These are phyloP conservation scores for Biscogniauxia mediterranea DNA, from an alignment of 2,329 filamentous ascomycete genomes.

Conservation along the genomic window DNA sequence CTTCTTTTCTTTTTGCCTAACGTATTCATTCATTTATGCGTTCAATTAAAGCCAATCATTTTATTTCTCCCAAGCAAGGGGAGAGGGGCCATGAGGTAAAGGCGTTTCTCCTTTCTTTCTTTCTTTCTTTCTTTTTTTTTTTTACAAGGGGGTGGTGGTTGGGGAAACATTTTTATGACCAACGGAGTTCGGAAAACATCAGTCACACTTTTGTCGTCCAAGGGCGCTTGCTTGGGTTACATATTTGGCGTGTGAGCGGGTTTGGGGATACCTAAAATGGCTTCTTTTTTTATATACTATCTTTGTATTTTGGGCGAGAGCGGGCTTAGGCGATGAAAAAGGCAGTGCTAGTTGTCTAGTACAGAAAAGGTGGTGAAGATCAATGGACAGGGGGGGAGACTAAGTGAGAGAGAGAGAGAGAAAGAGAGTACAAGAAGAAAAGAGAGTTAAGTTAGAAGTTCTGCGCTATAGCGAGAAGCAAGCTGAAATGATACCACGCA, in stretches of 20 bases:
- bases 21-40: slow-evolving; percentile 9
- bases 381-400: no score
- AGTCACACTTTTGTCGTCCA: not conserved
- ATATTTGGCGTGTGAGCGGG: not conserved
- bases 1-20: slow-evolving; percentile 4
- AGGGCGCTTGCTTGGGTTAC: not conserved
- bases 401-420: no score
- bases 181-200: not conserved
- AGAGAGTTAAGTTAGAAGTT: not conserved
- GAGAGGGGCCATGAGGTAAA: not conserved
- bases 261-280: not conserved
- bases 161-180: not conserved
- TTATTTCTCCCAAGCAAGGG: not conserved
- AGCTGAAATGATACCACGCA: slow-evolving; percentile 1
- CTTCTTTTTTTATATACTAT: not conserved
- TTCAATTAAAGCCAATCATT: slow-evolving; percentile 10
- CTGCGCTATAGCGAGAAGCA: not conserved
- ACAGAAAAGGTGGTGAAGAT: no score
- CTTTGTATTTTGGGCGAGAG: not conserved
- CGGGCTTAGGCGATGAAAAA: not conserved
- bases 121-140: no score
- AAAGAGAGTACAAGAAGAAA: not conserved
- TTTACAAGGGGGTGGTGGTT: no score
- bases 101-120: no score
- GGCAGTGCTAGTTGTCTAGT: not conserved